Conservation (phyloP, 768 basidiomycete species). For the Mycena floridula region DNA sequence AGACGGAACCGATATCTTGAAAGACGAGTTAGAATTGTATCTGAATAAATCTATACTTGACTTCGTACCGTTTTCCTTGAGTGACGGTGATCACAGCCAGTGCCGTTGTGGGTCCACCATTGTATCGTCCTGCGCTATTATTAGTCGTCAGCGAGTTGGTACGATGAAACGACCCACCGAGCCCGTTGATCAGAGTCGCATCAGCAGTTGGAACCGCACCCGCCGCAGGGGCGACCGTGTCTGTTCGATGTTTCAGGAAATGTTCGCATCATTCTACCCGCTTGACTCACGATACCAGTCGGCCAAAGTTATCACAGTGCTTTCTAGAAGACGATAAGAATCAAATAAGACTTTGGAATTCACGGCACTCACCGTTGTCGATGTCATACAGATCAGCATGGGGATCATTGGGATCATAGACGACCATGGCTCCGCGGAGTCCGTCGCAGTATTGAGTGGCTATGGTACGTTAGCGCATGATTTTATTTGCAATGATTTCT, state of each 20-base stretch:
- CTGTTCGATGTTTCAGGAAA: conserved; percentile 30
- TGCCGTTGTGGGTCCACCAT: conserved; percentile 1
- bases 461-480: conserved; percentile 13
- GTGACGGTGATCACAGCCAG: conserved; percentile 5
- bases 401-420: conserved; percentile 13
- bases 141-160: background rate
- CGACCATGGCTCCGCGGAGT: conserved; percentile 5
- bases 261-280: background rate
- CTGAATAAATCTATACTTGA: too few species aligned
- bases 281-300: conserved; percentile 4
- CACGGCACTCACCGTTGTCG: conserved; percentile 12
- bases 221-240: conserved; percentile 13
- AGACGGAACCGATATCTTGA: conserved; percentile 28
- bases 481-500: background rate
- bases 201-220: background rate
- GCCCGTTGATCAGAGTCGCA: background rate
- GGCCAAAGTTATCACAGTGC: conserved; percentile 3
- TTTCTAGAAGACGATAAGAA: background rate
- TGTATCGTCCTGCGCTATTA: background rate
- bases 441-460: conserved; percentile 21
- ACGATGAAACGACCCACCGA: background rate
- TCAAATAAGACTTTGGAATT: background rate
- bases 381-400: conserved; percentile 13
- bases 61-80: conserved; percentile 2
- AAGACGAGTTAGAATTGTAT: background rate